phyloP scores from a whole-genome alignment of 148 eudicot genomes.

The Arctostaphylos glauca region DNA sequence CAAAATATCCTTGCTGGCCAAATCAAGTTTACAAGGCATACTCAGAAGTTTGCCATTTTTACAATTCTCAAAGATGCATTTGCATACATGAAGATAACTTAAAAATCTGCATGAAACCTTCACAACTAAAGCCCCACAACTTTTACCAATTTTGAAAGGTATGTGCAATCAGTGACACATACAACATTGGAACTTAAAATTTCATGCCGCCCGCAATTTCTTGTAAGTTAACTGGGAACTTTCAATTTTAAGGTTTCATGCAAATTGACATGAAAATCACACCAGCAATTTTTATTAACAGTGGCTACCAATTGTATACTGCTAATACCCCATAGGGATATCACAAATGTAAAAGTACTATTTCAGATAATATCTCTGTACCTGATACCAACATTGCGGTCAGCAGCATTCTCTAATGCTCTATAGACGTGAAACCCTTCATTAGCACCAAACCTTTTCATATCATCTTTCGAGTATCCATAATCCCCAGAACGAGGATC shows the following conservation, averaged over 20 bases:
- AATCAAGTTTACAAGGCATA: not conserved
- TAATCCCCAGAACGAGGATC: constrained; percentile 88
- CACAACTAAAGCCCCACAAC: not conserved
- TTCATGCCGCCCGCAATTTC: not conserved
- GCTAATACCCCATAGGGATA: not conserved
- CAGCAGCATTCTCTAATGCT: constrained; percentile 74
- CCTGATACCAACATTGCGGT: constrained; percentile 68
- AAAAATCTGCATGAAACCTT: not conserved
- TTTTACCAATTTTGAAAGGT: not conserved
- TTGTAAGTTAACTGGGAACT: not conserved
- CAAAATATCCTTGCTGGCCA: not conserved
- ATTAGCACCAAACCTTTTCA: constrained; percentile 69
- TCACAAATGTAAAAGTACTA: not conserved
- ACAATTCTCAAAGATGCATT: not conserved
- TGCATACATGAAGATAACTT: not conserved
- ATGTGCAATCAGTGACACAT: not conserved
- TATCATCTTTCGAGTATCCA: constrained; percentile 71
- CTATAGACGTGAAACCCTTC: constrained; percentile 63
- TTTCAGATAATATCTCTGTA: constrained; percentile 18
- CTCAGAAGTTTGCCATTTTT: not conserved
- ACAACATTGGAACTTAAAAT: constrained; percentile 9
- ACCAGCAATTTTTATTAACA: not conserved
- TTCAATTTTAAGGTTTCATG: not conserved
- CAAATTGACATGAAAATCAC: not conserved
- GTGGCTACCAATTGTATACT: not conserved